Conservation (phyloP, 2,329 filamentous ascomycete genomes). For the Pestalotiopsis sp. region DNA sequence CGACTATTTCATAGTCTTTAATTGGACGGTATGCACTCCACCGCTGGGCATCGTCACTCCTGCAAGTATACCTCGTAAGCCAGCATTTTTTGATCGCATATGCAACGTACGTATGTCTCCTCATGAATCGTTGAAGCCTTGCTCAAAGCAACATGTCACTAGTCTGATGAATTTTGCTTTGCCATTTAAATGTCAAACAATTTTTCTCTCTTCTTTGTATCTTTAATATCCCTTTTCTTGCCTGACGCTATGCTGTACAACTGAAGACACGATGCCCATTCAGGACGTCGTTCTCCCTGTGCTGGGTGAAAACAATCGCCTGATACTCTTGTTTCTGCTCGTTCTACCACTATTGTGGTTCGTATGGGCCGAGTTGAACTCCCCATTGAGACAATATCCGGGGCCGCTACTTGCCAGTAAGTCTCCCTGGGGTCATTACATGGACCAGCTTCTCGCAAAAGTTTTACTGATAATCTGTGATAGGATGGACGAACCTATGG, state of each 20-base stretch:
- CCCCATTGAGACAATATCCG: neutral
- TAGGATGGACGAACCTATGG: neutral
- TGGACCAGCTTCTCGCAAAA: neutral
- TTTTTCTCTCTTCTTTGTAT: neutral
- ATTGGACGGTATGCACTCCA: no score
- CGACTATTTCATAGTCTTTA: no score
- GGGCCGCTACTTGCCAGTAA: neutral
- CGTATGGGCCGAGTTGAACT: neutral
- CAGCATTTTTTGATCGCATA: no score
- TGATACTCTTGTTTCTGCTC: neutral
- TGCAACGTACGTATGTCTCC: no score
- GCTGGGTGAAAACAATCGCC: neutral
- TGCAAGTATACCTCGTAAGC: no score
- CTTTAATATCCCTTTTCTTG: neutral
- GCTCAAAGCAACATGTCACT: neutral
- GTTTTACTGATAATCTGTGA: neutral
- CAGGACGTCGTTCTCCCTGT: neutral
- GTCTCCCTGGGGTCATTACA: neutral
- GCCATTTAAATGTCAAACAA: neutral
- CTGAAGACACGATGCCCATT: neutral
- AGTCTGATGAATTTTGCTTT: neutral
- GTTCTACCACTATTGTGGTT: neutral
- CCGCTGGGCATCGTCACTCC: no score
- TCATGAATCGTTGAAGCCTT: neutral
- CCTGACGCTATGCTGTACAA: neutral